Evolutionary conservation across 352 stramenopile genomes (phyloP).

Genomic region (Lagenidium giganteum): DNA sequence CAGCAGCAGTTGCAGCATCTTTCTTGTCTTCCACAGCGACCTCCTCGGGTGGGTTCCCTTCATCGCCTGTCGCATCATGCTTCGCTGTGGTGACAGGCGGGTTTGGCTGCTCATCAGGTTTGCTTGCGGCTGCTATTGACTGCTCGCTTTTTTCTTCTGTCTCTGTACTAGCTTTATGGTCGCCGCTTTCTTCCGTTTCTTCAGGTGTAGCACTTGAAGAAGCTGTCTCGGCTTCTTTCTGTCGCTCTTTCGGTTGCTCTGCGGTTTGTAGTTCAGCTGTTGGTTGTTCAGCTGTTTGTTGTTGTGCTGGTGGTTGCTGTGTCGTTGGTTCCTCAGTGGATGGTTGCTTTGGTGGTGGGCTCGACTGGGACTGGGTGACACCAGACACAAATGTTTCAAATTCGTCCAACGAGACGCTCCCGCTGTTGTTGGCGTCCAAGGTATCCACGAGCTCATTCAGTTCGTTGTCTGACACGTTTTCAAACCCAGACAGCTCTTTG

Average conservation of each 20-base stretch:
- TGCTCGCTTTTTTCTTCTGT: neutral
- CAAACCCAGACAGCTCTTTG: constrained; percentile 38
- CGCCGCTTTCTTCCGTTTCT: too few relatives aligned
- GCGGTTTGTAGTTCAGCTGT: neutral
- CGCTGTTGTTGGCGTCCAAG: constrained; percentile 50
- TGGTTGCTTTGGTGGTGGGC: neutral
- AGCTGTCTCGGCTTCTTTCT: too few relatives aligned
- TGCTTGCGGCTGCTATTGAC: too few relatives aligned
- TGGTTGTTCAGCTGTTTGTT: neutral
- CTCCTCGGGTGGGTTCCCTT: too few relatives aligned
- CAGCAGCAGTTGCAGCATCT: too few relatives aligned
- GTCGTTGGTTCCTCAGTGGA: neutral
- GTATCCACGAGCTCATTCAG: constrained; percentile 26
- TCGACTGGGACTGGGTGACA: too few relatives aligned
- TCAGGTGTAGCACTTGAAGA: too few relatives aligned
- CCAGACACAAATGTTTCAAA: constrained; percentile 33
- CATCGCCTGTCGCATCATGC: too few relatives aligned
- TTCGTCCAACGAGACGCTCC: constrained; percentile 50
- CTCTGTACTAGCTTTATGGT: too few relatives aligned
- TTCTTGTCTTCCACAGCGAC: too few relatives aligned
- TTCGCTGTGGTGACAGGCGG: too few relatives aligned
- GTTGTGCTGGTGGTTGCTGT: neutral
- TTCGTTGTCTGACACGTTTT: constrained; percentile 26
- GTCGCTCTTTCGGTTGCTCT: neutral
- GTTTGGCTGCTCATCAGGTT: too few relatives aligned